A percentile compares a stretch with the other conserved stretches of the same genome.
Evolutionary conservation across 441 rosid species (phyloP).

Genomic region (Bocquillonia castaneifolia): DNA sequence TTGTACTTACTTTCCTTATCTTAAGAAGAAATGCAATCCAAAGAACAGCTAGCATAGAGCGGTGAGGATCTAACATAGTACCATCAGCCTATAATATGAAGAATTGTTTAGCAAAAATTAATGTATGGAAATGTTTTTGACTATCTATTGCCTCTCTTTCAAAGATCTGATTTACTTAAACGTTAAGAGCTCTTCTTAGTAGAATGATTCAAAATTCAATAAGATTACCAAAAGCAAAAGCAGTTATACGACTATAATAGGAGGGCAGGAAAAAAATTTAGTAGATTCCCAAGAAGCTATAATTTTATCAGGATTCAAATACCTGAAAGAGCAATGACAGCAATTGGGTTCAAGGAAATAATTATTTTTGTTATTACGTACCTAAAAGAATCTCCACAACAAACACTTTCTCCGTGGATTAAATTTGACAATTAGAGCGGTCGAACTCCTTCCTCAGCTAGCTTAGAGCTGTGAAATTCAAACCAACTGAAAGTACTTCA

Average conservation of each 20-base stretch:
- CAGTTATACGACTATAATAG: background rate
- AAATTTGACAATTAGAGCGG: too few species aligned
- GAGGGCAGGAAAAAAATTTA: background rate
- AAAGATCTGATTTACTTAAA: conserved; percentile 32
- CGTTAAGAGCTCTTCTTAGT: conserved; percentile 29
- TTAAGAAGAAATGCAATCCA: conserved; percentile 56
- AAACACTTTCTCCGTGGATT: too few species aligned
- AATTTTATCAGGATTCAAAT: conserved; percentile 4
- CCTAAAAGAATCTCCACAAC: conserved; percentile 35
- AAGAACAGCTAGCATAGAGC: conserved; percentile 56
- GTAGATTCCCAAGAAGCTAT: background rate
- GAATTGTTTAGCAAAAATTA: background rate
- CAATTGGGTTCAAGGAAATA: conserved; percentile 46
- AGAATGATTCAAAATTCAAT: conserved; percentile 12
- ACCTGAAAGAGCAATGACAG: conserved; percentile 49
- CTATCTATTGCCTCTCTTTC: background rate
- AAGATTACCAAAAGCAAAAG: background rate
- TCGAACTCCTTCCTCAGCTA: too few species aligned
- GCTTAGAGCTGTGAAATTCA: too few species aligned
- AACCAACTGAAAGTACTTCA: too few species aligned
- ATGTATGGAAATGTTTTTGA: background rate
- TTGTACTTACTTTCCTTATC: conserved; percentile 44
- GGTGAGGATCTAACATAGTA: conserved; percentile 55
- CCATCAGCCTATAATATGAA: conserved; percentile 41
- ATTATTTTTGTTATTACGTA: conserved; percentile 38